Conservation (phyloP, 225 moss, liverwort and hornwort species). For the Bryum argenteum region DNA sequence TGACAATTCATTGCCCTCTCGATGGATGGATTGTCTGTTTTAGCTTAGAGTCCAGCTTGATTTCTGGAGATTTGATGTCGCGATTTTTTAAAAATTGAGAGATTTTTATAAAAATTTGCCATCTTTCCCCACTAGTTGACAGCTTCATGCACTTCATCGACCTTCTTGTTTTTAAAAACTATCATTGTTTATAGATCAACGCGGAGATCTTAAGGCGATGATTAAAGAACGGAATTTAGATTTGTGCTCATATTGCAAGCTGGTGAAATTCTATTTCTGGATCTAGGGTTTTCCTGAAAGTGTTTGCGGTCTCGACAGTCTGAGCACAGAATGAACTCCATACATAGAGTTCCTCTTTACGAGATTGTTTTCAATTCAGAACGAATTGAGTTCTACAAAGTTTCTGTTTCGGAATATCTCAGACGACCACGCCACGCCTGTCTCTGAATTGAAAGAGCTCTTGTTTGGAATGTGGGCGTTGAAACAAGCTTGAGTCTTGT, state of each 20-base stretch:
- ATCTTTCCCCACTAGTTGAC: too few relatives aligned
- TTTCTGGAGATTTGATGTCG: too few relatives aligned
- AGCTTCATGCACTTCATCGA: too few relatives aligned
- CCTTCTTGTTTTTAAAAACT: too few relatives aligned
- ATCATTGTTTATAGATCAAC: too few relatives aligned
- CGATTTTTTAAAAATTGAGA: too few relatives aligned
- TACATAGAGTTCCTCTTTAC: background rate
- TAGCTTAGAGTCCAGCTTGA: too few relatives aligned
- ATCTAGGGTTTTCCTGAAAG: background rate
- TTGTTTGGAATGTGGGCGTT: background rate
- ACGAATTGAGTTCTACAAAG: conserved; percentile 7
- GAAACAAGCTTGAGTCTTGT: conserved; percentile 4
- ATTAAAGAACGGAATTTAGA: too few relatives aligned
- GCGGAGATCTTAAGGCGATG: too few relatives aligned
- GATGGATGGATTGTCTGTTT: too few relatives aligned
- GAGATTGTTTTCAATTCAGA: background rate
- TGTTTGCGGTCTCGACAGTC: conserved; percentile 21
- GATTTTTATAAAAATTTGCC: too few relatives aligned
- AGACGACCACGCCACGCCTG: background rate
- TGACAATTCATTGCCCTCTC: too few relatives aligned
- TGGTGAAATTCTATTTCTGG: background rate
- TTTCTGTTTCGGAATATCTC: background rate
- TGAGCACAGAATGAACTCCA: background rate
- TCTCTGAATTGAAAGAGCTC: background rate
- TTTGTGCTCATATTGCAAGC: background rate